phyloP scores from a whole-genome alignment of 139 green algal genomes.

The Chlorella ohadii region DNA sequence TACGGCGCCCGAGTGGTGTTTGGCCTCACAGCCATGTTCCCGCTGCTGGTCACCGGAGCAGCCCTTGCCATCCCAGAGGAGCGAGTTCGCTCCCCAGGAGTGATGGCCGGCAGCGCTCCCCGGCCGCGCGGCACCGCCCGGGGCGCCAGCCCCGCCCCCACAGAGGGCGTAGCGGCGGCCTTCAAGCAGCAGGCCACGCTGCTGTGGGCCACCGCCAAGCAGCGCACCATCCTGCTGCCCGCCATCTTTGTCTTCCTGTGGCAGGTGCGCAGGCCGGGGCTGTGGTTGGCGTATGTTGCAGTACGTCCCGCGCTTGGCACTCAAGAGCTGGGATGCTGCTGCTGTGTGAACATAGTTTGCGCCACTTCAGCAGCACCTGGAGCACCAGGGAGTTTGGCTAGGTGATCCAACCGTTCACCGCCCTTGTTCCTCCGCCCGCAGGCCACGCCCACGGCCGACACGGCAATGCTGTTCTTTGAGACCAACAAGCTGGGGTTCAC shows the following conservation, averaged over 20 bases:
- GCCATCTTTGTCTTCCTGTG: constrained; percentile 85
- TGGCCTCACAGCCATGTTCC: constrained; percentile 71
- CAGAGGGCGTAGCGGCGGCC: constrained; percentile 11
- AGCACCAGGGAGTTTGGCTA: no score
- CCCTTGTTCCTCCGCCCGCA: constrained; percentile 45
- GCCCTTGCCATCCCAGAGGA: constrained; percentile 69
- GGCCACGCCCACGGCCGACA: constrained; percentile 76
- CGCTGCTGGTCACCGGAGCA: constrained; percentile 69
- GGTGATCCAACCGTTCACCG: no score
- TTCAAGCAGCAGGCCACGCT: constrained; percentile 44
- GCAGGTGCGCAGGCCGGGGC: constrained; percentile 51
- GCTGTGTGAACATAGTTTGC: no score
- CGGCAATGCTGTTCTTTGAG: constrained; percentile 86
- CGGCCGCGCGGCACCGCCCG: not conserved
- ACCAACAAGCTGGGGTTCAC: constrained; percentile 83
- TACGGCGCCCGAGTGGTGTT: constrained; percentile 73
- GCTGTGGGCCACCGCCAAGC: constrained; percentile 64
- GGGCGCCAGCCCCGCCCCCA: not conserved
- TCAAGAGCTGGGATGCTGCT: no score
- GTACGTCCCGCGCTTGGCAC: no score
- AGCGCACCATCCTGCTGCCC: constrained; percentile 70
- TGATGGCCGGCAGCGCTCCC: not conserved
- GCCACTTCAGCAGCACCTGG: no score
- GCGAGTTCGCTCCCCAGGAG: constrained; percentile 2
- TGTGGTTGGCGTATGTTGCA: no score